A percentile compares a stretch with the other conserved stretches of the same genome.
These are phyloP conservation scores for Xylariaceae sp. DNA, from an alignment of 2,329 filamentous ascomycete genomes.

Conservation along the genomic window DNA sequence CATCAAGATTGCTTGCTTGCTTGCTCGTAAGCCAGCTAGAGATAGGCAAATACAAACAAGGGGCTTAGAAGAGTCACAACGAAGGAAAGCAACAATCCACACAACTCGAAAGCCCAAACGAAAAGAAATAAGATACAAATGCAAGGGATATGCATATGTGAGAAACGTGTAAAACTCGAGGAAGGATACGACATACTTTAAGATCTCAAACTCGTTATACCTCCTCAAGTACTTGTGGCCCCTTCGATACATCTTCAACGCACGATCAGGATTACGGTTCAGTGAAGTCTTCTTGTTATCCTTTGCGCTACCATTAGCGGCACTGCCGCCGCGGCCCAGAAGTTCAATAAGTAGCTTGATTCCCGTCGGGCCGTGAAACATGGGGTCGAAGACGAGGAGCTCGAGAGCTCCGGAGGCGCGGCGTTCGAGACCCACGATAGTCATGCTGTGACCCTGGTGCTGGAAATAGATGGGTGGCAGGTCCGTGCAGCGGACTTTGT, in stretches of 20 bases:
- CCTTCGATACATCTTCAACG: slow-evolving; percentile 77
- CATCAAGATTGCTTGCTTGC: too few relatives aligned
- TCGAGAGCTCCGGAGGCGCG: slow-evolving; percentile 68
- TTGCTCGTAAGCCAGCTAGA: too few relatives aligned
- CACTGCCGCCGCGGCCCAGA: neutral
- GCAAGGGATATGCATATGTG: too few relatives aligned
- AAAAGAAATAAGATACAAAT: too few relatives aligned
- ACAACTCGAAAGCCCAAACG: too few relatives aligned
- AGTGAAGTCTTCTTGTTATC: slow-evolving; percentile 35
- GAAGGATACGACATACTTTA: slow-evolving; percentile 62
- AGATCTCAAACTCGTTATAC: slow-evolving; percentile 79
- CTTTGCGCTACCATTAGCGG: neutral
- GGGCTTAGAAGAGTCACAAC: too few relatives aligned
- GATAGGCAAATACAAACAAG: too few relatives aligned
- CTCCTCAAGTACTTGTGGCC: slow-evolving; percentile 70
- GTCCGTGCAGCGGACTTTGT: slow-evolving; percentile 73
- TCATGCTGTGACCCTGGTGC: slow-evolving; percentile 86
- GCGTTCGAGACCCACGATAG: slow-evolving; percentile 84
- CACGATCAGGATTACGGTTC: slow-evolving; percentile 54
- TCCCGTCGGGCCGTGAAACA: slow-evolving; percentile 72
- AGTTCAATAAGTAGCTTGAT: slow-evolving; percentile 65
- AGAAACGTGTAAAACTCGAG: too few relatives aligned
- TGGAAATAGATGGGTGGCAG: slow-evolving; percentile 91
- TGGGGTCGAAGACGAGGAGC: slow-evolving; percentile 87
- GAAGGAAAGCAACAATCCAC: too few relatives aligned